Evolutionary conservation across 768 basidiomycete genomes (phyloP), one percentile per base, ranked within the genome.

Genomic region (Terana coerulea): DNA sequence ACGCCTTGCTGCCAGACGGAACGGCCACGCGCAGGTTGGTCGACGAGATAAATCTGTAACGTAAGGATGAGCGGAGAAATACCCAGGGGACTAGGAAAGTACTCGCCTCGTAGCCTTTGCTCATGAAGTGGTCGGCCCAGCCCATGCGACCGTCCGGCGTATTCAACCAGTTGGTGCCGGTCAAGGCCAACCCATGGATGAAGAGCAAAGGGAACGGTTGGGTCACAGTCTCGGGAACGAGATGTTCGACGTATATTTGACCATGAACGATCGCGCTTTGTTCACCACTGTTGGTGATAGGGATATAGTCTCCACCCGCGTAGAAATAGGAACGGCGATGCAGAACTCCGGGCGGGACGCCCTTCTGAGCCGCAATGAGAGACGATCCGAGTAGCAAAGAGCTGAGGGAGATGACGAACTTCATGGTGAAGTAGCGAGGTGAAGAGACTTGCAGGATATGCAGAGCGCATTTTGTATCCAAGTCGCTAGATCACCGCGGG

Each of bases 221-320:
- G 3, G 39, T 40, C 21, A 40, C 39, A 19, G 21, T 40, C 12
- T 9, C 46, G 5, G 46, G 46, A 14, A 33, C 33, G n/a, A 47
- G 46, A n/a, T 34, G 46, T 22, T 47, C 46, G 46, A 47, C 46
- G 21, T 47, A 47, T 4, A 47, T 22, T n/a, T 47, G 46, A 6
- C 46, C 46, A n/a, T 34, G 29, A n/a, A n/a, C n/a, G n/a, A n/a
- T n/a, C n/a, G n/a, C n/a, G n/a, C n/a, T n/a, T n/a, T n/a, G 11
- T 19, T 33, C 30, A 31, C 12, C 14, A 47, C 21, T 28, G 43
- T 22, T 5, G 39, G 19, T 3, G 3, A 14, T 10, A 21, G 46
- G 3, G 46, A 30, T 11, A 22, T 30, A 34, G 12, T 33, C 10
- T 5, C 29, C 46, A 3, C 46, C 46, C 8, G 33, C 31, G 21